Percentiles rank a stretch among this genome's conserved stretches.
Evolutionary conservation across 352 stramenopile species (phyloP).

Genomic region (Pythium aquatile): DNA sequence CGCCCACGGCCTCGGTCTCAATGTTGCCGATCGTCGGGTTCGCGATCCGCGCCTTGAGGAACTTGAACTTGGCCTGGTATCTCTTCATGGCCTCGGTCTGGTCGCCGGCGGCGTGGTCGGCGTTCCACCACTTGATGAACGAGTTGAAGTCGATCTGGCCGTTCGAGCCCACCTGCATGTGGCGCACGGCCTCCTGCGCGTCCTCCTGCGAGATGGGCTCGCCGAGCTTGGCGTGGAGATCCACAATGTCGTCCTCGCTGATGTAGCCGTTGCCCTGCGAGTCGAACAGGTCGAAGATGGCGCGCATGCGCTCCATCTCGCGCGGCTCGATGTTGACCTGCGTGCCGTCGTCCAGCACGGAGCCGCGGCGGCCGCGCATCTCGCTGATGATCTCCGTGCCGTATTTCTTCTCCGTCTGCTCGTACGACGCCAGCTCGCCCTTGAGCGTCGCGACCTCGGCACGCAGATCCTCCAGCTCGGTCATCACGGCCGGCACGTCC

Average conservation of each 20-base stretch:
- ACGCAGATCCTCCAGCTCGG: slow-evolving; percentile 75
- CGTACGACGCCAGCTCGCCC: slow-evolving; percentile 69
- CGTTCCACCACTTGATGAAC: slow-evolving; percentile 91
- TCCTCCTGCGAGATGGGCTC: slow-evolving; percentile 79
- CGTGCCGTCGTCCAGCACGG: slow-evolving; percentile 75
- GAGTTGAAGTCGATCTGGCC: slow-evolving; percentile 83
- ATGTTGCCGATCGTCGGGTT: slow-evolving; percentile 81
- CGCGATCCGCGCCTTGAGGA: slow-evolving; percentile 84
- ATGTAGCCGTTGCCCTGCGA: slow-evolving; percentile 80
- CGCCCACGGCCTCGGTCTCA: slow-evolving; percentile 68
- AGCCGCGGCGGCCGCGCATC: slow-evolving; percentile 56
- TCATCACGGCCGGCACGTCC: slow-evolving; percentile 58
- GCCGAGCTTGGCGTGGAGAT: slow-evolving; percentile 80
- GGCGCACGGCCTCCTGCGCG: slow-evolving; percentile 62
- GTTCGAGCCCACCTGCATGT: slow-evolving; percentile 59
- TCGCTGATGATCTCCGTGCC: slow-evolving; percentile 52
- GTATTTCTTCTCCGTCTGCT: slow-evolving; percentile 80
- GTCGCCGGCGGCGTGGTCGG: slow-evolving; percentile 63
- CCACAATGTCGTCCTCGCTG: slow-evolving; percentile 67
- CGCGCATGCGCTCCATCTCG: slow-evolving; percentile 86
- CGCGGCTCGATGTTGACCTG: slow-evolving; percentile 74
- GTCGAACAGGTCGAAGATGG: slow-evolving; percentile 84
- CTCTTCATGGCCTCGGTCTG: slow-evolving; percentile 81
- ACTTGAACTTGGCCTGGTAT: slow-evolving; percentile 89
- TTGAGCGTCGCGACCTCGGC: slow-evolving; percentile 68